Evolutionary conservation across 2,329 filamentous ascomycete genomes (phyloP).

Genomic region (Microdochium bolleyi): DNA sequence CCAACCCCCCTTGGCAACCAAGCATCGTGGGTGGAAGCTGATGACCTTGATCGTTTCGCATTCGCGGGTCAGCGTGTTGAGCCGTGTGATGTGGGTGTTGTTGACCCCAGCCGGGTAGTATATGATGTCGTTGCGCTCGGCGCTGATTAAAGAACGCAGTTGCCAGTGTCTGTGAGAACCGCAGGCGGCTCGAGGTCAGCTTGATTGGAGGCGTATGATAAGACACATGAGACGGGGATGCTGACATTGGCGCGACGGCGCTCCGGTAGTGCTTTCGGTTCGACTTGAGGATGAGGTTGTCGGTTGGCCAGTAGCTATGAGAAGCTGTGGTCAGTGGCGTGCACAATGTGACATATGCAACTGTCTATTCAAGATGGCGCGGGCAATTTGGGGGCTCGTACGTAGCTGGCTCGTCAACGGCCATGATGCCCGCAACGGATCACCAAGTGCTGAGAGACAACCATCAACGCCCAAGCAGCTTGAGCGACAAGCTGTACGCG

Average conservation of each 20-base stretch:
- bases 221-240: conserved; percentile 7
- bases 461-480: conserved; percentile 14
- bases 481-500: neutral
- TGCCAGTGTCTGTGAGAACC: conserved; percentile 63
- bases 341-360: too few relatives aligned
- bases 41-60: conserved; percentile 66
- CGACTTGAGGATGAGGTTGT: conserved; percentile 51
- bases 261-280: conserved; percentile 62
- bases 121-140: conserved; percentile 65
- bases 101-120: conserved; percentile 78
- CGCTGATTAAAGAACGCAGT: conserved; percentile 82
- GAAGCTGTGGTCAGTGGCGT: neutral
- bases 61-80: conserved; percentile 62
- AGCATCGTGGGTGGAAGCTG: conserved; percentile 71
- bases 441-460: conserved; percentile 9
- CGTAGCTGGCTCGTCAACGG: conserved; percentile 45
- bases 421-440: conserved; percentile 35
- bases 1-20: conserved; percentile 81
- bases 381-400: too few relatives aligned
- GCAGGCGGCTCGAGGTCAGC: neutral
- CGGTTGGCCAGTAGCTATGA: conserved; percentile 55
- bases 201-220: neutral
- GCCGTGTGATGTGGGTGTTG: conserved; percentile 54
- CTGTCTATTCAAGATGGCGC: too few relatives aligned
- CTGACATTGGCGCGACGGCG: conserved; percentile 57